Conservation (phyloP, 169 alveolate genomes). For the Plasmodium gonderi region DNA sequence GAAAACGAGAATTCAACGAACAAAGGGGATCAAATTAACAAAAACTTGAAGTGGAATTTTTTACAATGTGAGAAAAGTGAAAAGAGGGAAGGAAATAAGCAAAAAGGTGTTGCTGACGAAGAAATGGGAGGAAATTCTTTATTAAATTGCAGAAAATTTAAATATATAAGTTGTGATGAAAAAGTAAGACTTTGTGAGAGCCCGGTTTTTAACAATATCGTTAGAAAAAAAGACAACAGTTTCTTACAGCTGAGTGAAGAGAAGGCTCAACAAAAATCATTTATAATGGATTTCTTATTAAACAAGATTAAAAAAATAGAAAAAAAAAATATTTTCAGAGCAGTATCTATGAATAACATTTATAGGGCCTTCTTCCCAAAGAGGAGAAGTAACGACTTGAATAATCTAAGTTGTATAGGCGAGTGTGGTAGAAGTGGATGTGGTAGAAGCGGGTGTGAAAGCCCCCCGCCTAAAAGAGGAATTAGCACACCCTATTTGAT, state of each 20-base stretch:
- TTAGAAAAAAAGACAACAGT: not conserved
- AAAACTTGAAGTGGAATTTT: not conserved
- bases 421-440: no score
- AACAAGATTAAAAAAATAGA: conserved; percentile 15
- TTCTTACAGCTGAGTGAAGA: not conserved
- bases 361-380: not conserved
- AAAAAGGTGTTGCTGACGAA: not conserved
- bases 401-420: no score
- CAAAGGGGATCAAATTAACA: not conserved
- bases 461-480: not conserved
- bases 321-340: conserved; percentile 23
- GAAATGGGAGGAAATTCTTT: not conserved
- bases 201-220: not conserved
- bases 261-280: not conserved
- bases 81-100: not conserved
- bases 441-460: not conserved
- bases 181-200: not conserved
- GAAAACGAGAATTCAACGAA: not conserved
- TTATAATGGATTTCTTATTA: not conserved
- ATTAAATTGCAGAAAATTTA: not conserved
- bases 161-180: not conserved
- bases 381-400: no score
- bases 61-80: not conserved
- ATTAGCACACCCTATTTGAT: no score
- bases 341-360: conserved; percentile 30